Percentiles rank a stretch among this genome's conserved stretches.
phyloP scores from a whole-genome alignment of 371 early-diverging fungal species.

The Apophysomyces ossiformis region DNA sequence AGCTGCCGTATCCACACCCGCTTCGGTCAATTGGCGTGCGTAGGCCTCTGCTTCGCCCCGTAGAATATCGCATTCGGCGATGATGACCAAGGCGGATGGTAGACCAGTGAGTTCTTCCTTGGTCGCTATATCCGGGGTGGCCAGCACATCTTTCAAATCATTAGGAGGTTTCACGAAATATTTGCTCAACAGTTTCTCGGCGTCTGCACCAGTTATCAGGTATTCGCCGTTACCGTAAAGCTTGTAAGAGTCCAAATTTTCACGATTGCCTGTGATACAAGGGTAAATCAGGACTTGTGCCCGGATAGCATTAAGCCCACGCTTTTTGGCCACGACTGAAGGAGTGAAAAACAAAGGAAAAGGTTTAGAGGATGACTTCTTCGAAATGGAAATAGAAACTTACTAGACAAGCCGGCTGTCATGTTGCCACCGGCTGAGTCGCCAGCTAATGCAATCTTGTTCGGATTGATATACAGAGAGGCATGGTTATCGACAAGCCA shows the following conservation, averaged over 20 bases:
- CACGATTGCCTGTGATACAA: background rate
- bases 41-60: conserved; percentile 24
- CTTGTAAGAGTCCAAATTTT: background rate
- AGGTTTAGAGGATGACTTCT: background rate
- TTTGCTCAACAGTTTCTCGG: conserved; percentile 19
- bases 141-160: conserved; percentile 7
- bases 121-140: conserved; percentile 12
- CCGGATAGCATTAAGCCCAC: conserved; percentile 19
- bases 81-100: conserved; percentile 17
- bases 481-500: conserved; percentile 14
- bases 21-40: conserved; percentile 15
- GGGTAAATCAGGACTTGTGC: conserved; percentile 25
- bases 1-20: conserved; percentile 20
- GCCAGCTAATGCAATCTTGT: conserved; percentile 56
- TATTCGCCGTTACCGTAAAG: conserved; percentile 21
- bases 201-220: conserved; percentile 19
- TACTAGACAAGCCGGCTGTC: conserved; percentile 40
- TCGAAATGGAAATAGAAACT: background rate
- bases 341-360: background rate
- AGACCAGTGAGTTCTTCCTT: conserved; percentile 11
- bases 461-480: conserved; percentile 29
- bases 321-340: conserved; percentile 24
- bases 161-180: conserved; percentile 2
- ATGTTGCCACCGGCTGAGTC: conserved; percentile 71
- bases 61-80: conserved; percentile 22